phyloP scores from a whole-genome alignment of 164 flowering plant species.

The Magnolia kwangsiensis region DNA sequence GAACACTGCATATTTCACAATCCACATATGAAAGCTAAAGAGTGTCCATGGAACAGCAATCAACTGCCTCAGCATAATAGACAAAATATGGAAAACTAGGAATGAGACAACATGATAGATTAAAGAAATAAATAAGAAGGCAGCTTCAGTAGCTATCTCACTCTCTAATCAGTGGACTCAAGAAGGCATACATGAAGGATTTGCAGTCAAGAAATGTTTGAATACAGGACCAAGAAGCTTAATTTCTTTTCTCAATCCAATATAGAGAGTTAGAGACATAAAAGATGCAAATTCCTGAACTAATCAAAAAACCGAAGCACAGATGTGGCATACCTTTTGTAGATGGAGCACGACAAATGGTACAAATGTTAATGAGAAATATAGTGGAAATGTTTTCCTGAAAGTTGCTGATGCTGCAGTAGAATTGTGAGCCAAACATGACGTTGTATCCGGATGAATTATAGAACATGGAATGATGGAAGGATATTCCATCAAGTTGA shows the following conservation, averaged over 20 bases:
- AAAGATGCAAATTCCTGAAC: not conserved
- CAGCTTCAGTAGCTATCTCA: no score
- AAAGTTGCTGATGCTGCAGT: conserved; percentile 82
- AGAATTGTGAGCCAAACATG: conserved; percentile 76
- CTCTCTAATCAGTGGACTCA: not conserved
- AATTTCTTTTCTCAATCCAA: not conserved
- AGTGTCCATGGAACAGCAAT: not conserved
- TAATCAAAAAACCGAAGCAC: not conserved
- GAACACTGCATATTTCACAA: not conserved
- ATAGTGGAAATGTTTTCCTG: conserved; percentile 95
- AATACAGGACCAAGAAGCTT: not conserved
- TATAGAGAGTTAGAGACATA: not conserved
- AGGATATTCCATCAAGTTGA: conserved; percentile 67
- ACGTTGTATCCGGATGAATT: conserved; percentile 80
- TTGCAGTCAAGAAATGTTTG: no score
- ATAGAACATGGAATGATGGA: conserved; percentile 85
- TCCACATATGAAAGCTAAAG: not conserved
- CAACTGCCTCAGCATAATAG: not conserved
- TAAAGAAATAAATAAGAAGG: no score
- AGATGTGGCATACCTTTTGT: conserved; percentile 62
- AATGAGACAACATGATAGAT: no score
- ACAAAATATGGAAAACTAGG: not conserved
- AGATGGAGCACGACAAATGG: conserved; percentile 88
- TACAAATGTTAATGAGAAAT: conserved; percentile 94
- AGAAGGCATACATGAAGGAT: not conserved